A percentile compares a stretch with the other conserved stretches of the same genome.
These are phyloP conservation scores for Shiraia sp. DNA, from an alignment of 2,329 filamentous ascomycete genomes.

Conservation along the genomic window DNA sequence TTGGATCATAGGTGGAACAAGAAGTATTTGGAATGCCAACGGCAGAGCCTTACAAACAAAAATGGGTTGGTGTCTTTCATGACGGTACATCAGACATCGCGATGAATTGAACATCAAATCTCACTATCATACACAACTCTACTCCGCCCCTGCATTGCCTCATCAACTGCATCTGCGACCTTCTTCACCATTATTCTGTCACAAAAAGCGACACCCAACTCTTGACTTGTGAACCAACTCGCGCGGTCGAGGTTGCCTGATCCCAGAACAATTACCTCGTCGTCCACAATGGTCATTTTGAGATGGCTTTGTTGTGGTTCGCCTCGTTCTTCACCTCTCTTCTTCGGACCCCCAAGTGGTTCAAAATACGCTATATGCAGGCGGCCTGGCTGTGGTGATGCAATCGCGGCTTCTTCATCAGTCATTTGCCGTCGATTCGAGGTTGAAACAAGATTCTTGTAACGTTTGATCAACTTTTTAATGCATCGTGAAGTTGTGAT, in stretches of 20 bases:
- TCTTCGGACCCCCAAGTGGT: conserved; percentile 31
- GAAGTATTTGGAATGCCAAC: too few relatives aligned
- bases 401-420: conserved; percentile 37
- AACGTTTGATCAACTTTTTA: conserved; percentile 60
- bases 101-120: not conserved
- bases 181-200: conserved; percentile 44
- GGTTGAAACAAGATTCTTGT: conserved; percentile 45
- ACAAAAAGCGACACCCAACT: conserved; percentile 69
- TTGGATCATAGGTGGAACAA: too few relatives aligned
- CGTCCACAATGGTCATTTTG: conserved; percentile 76
- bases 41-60: too few relatives aligned
- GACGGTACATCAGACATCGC: too few relatives aligned
- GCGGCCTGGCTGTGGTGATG: conserved; percentile 45
- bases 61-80: too few relatives aligned
- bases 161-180: conserved; percentile 30
- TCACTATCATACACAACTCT: conserved; percentile 32
- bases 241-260: conserved; percentile 85
- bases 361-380: conserved; percentile 65
- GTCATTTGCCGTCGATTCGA: conserved; percentile 6
- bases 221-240: conserved; percentile 86
- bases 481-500: conserved; percentile 72
- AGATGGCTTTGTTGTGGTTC: conserved; percentile 76
- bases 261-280: conserved; percentile 68
- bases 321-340: conserved; percentile 27
- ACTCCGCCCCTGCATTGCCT: conserved; percentile 27